Evolutionary conservation across 352 stramenopile species (phyloP), one percentile per base, ranked within the genome.

Genomic region (Labyrinthula sp.): DNA sequence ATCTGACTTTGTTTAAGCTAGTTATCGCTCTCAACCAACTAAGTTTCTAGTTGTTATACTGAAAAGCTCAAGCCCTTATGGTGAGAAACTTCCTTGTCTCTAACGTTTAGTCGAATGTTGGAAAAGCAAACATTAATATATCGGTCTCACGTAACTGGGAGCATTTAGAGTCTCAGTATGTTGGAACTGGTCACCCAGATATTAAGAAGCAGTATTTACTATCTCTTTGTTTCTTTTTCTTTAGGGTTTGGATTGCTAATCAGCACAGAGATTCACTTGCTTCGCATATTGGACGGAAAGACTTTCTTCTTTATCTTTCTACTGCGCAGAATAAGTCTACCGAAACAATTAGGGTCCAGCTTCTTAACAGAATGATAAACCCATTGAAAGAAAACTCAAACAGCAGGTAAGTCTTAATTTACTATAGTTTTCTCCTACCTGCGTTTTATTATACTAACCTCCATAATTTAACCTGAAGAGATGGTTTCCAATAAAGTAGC

Each of bases 231-330:
- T 21, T 9, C 38, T 33, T 54, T 35, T 14, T 6, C 3, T 29
- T 25, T 56, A 86, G 77, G 61, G 86, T 97, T 64, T 98, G 82
- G 82, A 68, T 85, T 0, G 83, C 87, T 14, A 99, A 99, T 65
- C 83, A 95, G 67, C 87, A 97, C 62, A 80, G 89, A 8, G 89
- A 99, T 64, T 94, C 84, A 4, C 67, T 94, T 26, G 84, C 88
- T 3, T 93, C 76, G 38, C 82, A 95, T 57, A 58, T 99, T 20
- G 86, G 86, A 20, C 86, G 96, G 63, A 81, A 82, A 52, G 87
- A 99, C 69, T 87, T 95, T 73, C 58, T 97, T 4, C 75, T 65
- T 20, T 97, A 95, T 65, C 93, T 94, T 60, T 80, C 85, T 5
- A 82, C 94, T 26, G 87, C 84, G 9, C 79, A 95, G 67, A 95